Percentiles rank a stretch among this genome's conserved stretches.
Evolutionary conservation across 371 early-diverging fungal genomes (phyloP).

Genomic region (Chytridium lagenaria): DNA sequence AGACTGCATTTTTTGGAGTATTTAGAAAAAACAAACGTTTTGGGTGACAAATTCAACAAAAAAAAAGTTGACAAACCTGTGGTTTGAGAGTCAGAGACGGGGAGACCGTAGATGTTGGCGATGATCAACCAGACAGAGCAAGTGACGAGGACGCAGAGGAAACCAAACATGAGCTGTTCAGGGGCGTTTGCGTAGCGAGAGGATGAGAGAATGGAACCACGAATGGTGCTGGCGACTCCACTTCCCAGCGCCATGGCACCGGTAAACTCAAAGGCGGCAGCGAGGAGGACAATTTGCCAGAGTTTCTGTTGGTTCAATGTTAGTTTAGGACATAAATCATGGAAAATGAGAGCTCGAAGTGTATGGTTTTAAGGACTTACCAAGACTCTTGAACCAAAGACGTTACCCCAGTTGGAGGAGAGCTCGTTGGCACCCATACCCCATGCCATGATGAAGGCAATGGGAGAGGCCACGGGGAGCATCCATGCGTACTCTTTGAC

Average conservation of each 20-base stretch:
- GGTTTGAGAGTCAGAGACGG: slow-evolving; percentile 28
- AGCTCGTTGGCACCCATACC: slow-evolving; percentile 18
- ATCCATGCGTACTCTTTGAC: slow-evolving; percentile 1
- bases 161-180: slow-evolving; percentile 31
- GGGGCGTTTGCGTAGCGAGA: slow-evolving; percentile 16
- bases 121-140: slow-evolving; percentile 28
- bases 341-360: not conserved
- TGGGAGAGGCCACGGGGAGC: slow-evolving; percentile 1
- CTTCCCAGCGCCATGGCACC: slow-evolving; percentile 29
- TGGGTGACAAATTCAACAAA: slow-evolving; percentile 67
- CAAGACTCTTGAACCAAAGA: not conserved
- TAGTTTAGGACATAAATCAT: too few relatives aligned
- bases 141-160: slow-evolving; percentile 28
- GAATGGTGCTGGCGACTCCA: slow-evolving; percentile 32
- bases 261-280: slow-evolving; percentile 25
- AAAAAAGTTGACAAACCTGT: slow-evolving; percentile 51
- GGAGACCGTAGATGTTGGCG: slow-evolving; percentile 27
- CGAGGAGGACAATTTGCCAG: slow-evolving; percentile 26
- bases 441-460: slow-evolving; percentile 13
- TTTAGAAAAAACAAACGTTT: slow-evolving; percentile 22
- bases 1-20: slow-evolving; percentile 38
- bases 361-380: slow-evolving; percentile 5
- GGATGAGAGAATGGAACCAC: slow-evolving; percentile 24
- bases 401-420: slow-evolving; percentile 16
- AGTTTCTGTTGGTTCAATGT: slow-evolving; percentile 6